Base-by-base conservation (phyloP, 176 grass and related monocot species). In the Carex cristatella region DNA sequence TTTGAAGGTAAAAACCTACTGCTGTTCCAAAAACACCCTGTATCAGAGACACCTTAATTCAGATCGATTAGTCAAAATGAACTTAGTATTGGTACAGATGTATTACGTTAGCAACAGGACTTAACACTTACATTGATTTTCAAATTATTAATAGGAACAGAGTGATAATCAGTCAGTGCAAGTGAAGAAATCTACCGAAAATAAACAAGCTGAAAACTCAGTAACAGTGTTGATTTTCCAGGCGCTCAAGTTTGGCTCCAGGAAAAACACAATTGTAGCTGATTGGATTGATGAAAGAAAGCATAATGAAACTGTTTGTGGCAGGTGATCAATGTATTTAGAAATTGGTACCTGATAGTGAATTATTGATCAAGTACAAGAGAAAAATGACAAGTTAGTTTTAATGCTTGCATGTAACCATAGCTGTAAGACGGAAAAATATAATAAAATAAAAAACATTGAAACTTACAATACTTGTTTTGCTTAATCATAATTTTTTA, bases 221-320 rank as follows among this genome's bases (percentile, higher is more conserved):
- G 86, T 81, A 37, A 86, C 23, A 0, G 93, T 92, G 14, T 54
- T 44, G 15, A 95, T 88, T 84, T 82, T 95, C 93, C 89, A 92
- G 10, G 82, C 82, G 16, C 79, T 56, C 0, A 80, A 69, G 13
- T 87, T 86, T 10, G 79, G 74, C 76, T 89, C 86, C 14, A 95
- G 80, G 61, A 89, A 89, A 54, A 89, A 89, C 5, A 91, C 88
- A 55, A 86, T 16, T 8, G 61, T 77, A 11, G 79, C 85, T 10
- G 88, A 90, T 37, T 92, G 90, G 72, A 91, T 77, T 56, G 93
- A 90, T n/a, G 93, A 84, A 13, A 94, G 15, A 68, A 92, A 79
- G 93, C 90, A 89, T 89, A 95, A 89, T 90, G 87, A 95, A 7
- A 91, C 89, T 5, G 90, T 80, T 69, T 92, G 69, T 8, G 90